phyloP scores from a whole-genome alignment of 306 rosid species.

The Quercus bicolor region DNA sequence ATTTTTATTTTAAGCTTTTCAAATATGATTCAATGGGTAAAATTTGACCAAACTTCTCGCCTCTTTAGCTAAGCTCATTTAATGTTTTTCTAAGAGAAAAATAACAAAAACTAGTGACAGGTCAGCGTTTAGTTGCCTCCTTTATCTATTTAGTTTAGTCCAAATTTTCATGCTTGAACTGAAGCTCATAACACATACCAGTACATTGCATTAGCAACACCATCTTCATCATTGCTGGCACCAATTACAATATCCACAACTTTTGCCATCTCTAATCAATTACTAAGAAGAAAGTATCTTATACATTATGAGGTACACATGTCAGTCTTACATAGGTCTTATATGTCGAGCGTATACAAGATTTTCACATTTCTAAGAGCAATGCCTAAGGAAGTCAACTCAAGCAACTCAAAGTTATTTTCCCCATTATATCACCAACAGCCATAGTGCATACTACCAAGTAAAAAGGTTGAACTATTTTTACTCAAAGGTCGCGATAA shows the following conservation, averaged over 20 bases:
- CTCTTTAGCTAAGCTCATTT: not conserved
- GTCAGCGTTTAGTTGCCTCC: conserved; percentile 13
- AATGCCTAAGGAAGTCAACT: conserved; percentile 47
- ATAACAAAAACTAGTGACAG: conserved; percentile 2
- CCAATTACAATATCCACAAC: conserved; percentile 76
- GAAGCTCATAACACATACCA: conserved; percentile 67
- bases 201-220: conserved; percentile 88
- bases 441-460: too few relatives aligned
- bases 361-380: conserved; percentile 33
- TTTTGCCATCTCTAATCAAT: conserved; percentile 76
- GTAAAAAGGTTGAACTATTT: too few relatives aligned
- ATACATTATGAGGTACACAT: too few relatives aligned
- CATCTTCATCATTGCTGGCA: conserved; percentile 84
- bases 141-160: not conserved
- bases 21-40: not conserved
- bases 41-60: not conserved
- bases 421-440: too few relatives aligned
- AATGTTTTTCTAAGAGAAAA: not conserved
- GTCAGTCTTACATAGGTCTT: too few relatives aligned
- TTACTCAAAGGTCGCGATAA: too few relatives aligned
- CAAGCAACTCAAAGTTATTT: too few relatives aligned
- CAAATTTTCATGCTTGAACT: not conserved
- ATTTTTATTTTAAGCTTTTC: too few relatives aligned
- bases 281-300: conserved; percentile 13
- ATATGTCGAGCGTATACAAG: too few relatives aligned